These are phyloP conservation scores for Pichia occidentalis DNA, from an alignment of 805 yeast species.

Conservation along the genomic window DNA sequence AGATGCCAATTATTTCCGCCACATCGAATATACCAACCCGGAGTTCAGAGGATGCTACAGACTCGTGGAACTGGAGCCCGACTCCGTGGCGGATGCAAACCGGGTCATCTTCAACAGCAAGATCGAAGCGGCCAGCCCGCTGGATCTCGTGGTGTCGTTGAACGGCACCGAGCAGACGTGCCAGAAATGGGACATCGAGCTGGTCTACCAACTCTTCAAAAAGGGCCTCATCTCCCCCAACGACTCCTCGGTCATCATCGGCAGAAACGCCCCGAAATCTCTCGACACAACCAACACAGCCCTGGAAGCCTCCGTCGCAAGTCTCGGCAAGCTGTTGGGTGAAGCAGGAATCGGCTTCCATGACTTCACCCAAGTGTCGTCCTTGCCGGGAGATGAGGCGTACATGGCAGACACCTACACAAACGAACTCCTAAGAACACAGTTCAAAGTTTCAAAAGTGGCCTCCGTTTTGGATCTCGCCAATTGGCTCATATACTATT, in stretches of 20 bases:
- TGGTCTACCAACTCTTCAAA: conserved; percentile 1
- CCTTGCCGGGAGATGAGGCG: conserved; percentile 6
- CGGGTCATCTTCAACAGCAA: too few species aligned
- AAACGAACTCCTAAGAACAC: conserved; percentile 2
- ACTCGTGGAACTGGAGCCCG: background rate
- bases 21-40: conserved; percentile 9
- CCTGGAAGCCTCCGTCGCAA: background rate
- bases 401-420: conserved; percentile 6
- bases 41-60: conserved; percentile 4
- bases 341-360: background rate
- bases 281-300: conserved; percentile 6
- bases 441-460: conserved; percentile 6
- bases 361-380: conserved; percentile 5
- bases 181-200: conserved; percentile 10
- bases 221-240: background rate
- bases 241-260: conserved; percentile 6
- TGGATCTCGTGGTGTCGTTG: conserved; percentile 7
- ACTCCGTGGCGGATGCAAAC: too few species aligned
- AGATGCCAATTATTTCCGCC: background rate
- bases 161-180: conserved; percentile 7
- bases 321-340: background rate
- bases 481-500: conserved; percentile 4
- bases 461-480: background rate
- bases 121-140: too few species aligned
- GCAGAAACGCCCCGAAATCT: conserved; percentile 1